These are phyloP conservation scores for Yamadazyma diospyri DNA, from an alignment of 1,139 yeast species.

Conservation along the genomic window DNA sequence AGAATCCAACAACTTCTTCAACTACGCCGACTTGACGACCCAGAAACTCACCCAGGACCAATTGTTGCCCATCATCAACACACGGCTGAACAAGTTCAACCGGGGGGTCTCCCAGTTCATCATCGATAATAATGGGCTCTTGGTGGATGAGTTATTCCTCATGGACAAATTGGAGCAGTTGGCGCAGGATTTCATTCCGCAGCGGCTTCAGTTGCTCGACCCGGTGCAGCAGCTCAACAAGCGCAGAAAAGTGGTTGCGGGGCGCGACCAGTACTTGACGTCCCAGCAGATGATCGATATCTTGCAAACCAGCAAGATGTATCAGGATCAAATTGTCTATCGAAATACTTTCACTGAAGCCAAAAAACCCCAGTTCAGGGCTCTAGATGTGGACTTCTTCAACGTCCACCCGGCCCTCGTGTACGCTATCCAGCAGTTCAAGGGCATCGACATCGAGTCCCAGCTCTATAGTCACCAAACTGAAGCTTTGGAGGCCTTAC, in stretches of 20 bases:
- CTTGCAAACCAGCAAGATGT: constrained; percentile 45
- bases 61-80: constrained; percentile 55
- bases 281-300: constrained; percentile 41
- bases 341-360: constrained; percentile 24
- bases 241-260: constrained; percentile 9
- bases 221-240: constrained; percentile 25
- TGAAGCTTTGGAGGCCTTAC: constrained; percentile 61
- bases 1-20: constrained; percentile 11
- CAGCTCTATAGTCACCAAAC: constrained; percentile 79
- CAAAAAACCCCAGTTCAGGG: constrained; percentile 17
- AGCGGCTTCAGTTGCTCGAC: constrained; percentile 27
- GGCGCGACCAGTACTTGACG: constrained; percentile 16
- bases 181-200: constrained; percentile 45
- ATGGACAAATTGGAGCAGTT: constrained; percentile 24
- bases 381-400: constrained; percentile 30
- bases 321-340: constrained; percentile 54
- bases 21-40: constrained; percentile 12
- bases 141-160: constrained; percentile 10
- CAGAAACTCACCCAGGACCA: constrained; percentile 23
- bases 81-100: constrained; percentile 54
- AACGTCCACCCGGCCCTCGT: constrained; percentile 44
- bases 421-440: constrained; percentile 48
- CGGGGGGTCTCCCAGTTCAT: constrained; percentile 41
- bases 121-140: constrained; percentile 3
- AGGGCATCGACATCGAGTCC: constrained; percentile 40